Base-by-base conservation (phyloP, 306 rosid genomes). In the Corylus americana region DNA sequence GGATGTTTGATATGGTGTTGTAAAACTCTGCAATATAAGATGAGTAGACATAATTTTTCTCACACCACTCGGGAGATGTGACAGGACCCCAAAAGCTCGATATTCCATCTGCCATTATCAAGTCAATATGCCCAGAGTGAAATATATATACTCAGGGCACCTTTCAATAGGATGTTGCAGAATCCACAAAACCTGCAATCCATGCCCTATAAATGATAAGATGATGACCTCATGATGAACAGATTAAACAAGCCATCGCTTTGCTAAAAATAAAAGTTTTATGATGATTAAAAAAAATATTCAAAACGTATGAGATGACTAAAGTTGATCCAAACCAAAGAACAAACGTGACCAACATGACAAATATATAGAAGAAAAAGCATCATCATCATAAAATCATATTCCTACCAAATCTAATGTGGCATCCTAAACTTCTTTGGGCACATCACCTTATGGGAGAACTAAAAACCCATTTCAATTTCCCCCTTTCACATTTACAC, bases 51-150 rank as follows among this genome's bases (percentile, higher is more conserved):
- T 92, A 94, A 73, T 94, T 94, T 58, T 79, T 83, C 90, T 94
- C 97, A 31, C 98, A 94, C 77, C 90, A 89, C 79, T 91, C 97
- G 5, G 58, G 87, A 10, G 98, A 89, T 31, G 97, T 92, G 67
- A 92, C 91, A 63, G 91, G 97, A 86, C 97, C 97, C 94, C 97
- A 91, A 79, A 93, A 93, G 84, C 94, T 93, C 18, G 94, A 85
- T 79, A 85, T 70, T 9, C 85, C 79, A 70, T 89, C 89, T 14
- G 87, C 90, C 97, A 91, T 93, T 85, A 58, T 8, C 10, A 9
- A 58, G 5, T 58, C 8, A 4, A 54, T 58, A 20, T 7, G 5
- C 14, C 29, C 14, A 4, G 2, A 8, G 29, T 22, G 31, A 58
- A 2, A n/a, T 12, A 20, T 20, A 2, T 18, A 0, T 22, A 8